Percentiles rank a stretch among this genome's conserved stretches.
phyloP scores from a whole-genome alignment of 306 rosid genomes.

The Calophaca sinica region DNA sequence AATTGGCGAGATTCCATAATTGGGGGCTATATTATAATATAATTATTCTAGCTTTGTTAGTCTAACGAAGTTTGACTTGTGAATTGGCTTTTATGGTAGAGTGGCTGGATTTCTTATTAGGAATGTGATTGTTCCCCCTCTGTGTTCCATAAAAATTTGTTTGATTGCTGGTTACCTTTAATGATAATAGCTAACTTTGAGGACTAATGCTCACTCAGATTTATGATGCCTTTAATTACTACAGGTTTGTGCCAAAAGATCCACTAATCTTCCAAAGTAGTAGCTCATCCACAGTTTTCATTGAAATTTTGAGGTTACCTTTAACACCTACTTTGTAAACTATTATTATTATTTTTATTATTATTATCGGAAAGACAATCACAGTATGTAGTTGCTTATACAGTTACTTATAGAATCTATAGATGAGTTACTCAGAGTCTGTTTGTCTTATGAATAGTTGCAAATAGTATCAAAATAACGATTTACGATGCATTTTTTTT shows the following conservation, averaged over 20 bases:
- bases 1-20: conserved; percentile 45
- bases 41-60: conserved; percentile 42
- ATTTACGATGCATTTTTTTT: no score
- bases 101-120: conserved; percentile 39
- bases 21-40: conserved; percentile 30
- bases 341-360: not conserved
- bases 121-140: conserved; percentile 27
- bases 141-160: conserved; percentile 23
- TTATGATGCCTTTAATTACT: conserved; percentile 47
- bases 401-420: not conserved
- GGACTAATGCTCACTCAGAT: conserved; percentile 44
- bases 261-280: conserved; percentile 47
- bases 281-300: conserved; percentile 47
- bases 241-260: conserved; percentile 42
- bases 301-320: conserved; percentile 42
- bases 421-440: not conserved
- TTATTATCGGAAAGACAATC: no score
- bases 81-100: conserved; percentile 47
- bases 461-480: no score
- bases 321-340: conserved; percentile 20
- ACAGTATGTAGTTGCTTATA: no score
- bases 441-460: no score
- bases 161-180: conserved; percentile 36
- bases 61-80: conserved; percentile 59
- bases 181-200: conserved; percentile 46